These are phyloP conservation scores for Steccherinum ochraceum DNA, from an alignment of 768 basidiomycete genomes.

Conservation along the genomic window DNA sequence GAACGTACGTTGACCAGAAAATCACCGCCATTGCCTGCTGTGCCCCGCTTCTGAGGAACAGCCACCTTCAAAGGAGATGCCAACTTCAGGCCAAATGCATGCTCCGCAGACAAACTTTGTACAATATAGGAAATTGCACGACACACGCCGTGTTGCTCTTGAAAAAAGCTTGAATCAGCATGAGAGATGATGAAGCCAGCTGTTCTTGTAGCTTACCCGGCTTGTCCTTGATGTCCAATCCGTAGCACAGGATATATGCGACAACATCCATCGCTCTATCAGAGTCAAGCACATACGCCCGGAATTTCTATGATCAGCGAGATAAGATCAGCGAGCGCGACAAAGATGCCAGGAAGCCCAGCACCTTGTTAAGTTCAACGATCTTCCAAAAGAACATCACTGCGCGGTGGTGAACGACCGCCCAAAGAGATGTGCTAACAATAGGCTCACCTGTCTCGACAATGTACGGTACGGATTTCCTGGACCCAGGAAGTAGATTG, in stretches of 20 bases:
- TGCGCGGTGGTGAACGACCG: conserved; percentile 7
- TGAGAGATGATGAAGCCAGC: conserved; percentile 1
- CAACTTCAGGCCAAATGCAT: conserved; percentile 66
- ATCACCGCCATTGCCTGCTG: conserved; percentile 70
- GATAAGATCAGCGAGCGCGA: background rate
- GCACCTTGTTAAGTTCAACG: conserved; percentile 89
- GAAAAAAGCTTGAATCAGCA: background rate
- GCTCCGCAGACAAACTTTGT: conserved; percentile 85
- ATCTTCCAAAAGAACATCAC: conserved; percentile 88
- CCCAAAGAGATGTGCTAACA: no score
- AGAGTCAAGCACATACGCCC: conserved; percentile 71
- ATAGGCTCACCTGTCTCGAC: conserved; percentile 68
- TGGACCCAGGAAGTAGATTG: conserved; percentile 80
- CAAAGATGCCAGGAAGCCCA: background rate
- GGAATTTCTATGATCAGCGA: conserved; percentile 67
- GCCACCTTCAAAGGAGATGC: conserved; percentile 56
- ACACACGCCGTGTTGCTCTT: conserved; percentile 89
- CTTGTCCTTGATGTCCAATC: conserved; percentile 89
- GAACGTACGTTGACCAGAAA: conserved; percentile 77
- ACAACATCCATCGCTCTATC: conserved; percentile 74
- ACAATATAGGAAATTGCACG: conserved; percentile 87
- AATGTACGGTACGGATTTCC: conserved; percentile 74
- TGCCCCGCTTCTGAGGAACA: conserved; percentile 72
- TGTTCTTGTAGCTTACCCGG: conserved; percentile 65
- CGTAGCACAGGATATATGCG: conserved; percentile 73